Evolutionary conservation across 2,329 filamentous ascomycete genomes (phyloP), one percentile per base, ranked within the genome.

Genomic region (Chaetomium globosum): DNA sequence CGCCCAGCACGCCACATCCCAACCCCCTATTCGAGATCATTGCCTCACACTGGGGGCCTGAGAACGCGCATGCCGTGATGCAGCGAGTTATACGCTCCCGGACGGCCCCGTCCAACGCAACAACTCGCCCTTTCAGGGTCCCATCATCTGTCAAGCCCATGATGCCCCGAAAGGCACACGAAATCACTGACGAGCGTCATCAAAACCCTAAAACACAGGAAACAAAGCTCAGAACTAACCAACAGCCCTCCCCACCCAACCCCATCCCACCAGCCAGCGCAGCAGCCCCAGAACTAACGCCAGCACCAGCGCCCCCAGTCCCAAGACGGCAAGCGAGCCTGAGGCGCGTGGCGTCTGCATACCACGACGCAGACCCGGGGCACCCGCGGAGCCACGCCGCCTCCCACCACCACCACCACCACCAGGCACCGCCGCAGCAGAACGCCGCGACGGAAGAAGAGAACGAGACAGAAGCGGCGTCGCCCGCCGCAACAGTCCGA

Each of bases 21-120:
- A 79, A 78, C 51, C 76, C 78, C 4, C 67, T 86, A 1, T 75
- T 80, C 26, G 74, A 77, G 9, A 77, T 84, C 51, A 77, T 85
- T 26, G 76, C 80, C 54, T 77, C 78, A 23, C 79, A 85, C 69
- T 86, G 79, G 84, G 82, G 82, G 0, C 68, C 74, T 3, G 72
- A 76, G 13, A 80, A 78, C 6, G 82, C 82, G 4, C 74, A 73
- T 19, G 75, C 80, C 51, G 76, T 79, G 63, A 78, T 82, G 70
- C 73, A 75, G 49, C 75, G 73, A 4, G 71, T 75, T 16, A n/a
- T 67, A 21, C 59, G 48, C 46, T 69, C 71, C n/a, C 60, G 61
- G 16, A 36, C 59, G 0, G 21, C 43, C 19, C 49, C 33, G 7
- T n/a, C 36, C 30, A 23, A 10, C 21, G 28, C 13, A 1, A 31